These are phyloP conservation scores for Microbotryum scabiosae DNA, from an alignment of 1,284 basidiomycete species.

Conservation along the genomic window DNA sequence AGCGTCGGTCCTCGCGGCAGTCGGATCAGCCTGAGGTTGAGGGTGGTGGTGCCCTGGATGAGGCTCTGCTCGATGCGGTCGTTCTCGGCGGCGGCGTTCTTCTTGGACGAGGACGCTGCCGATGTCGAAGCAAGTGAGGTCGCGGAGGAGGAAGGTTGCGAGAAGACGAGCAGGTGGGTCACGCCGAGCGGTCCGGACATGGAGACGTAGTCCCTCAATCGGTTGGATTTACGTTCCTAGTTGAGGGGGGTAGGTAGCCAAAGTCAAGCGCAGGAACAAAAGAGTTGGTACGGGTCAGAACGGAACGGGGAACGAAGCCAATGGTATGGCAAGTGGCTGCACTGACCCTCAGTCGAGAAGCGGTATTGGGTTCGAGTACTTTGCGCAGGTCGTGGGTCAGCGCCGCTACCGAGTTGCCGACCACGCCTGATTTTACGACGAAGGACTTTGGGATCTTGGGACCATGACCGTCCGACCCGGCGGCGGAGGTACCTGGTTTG, in stretches of 20 bases:
- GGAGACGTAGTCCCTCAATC: conserved; percentile 86
- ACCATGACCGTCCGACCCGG: conserved; percentile 1
- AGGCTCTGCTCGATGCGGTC: conserved; percentile 48
- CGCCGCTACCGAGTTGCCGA: conserved; percentile 75
- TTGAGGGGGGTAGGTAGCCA: conserved; percentile 7
- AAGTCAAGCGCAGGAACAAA: neutral
- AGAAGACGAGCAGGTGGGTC: conserved; percentile 84
- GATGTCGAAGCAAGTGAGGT: neutral
- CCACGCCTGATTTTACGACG: conserved; percentile 90
- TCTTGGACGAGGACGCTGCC: neutral
- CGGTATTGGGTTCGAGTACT: conserved; percentile 98
- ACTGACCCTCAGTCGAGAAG: conserved; percentile 71
- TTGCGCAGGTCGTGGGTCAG: conserved; percentile 87
- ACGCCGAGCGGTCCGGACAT: conserved; percentile 88
- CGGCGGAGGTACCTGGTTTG: conserved; percentile 16
- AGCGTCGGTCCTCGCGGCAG: conserved; percentile 89
- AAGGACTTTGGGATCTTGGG: conserved; percentile 48
- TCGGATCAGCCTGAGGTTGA: conserved; percentile 71
- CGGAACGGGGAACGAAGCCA: neutral
- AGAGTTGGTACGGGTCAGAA: neutral
- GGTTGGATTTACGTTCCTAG: conserved; percentile 84
- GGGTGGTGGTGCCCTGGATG: conserved; percentile 71
- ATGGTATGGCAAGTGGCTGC: neutral
- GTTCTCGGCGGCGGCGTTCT: conserved; percentile 23
- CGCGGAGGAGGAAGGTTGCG: conserved; percentile 22